Evolutionary conservation across 768 basidiomycete genomes (phyloP).

Genomic region (Russula sp.): DNA sequence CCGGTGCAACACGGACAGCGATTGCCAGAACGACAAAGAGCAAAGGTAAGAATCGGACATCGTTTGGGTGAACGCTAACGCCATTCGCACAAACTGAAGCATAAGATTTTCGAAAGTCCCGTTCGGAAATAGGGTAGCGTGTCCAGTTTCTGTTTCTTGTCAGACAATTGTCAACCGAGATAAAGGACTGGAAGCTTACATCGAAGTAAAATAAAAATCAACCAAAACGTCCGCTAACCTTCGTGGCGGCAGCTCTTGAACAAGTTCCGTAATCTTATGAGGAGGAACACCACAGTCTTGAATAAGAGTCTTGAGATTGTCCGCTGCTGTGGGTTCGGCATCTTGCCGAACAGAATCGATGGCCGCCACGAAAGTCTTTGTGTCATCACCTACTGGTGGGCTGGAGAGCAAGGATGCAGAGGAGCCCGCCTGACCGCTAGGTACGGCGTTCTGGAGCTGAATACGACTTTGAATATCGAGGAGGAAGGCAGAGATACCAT

Average conservation of each 20-base stretch:
- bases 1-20: slow-evolving; percentile 78
- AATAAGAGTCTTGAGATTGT: slow-evolving; percentile 79
- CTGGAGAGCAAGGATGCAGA: slow-evolving; percentile 10
- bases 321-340: slow-evolving; percentile 52
- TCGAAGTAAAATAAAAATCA: slow-evolving; percentile 71
- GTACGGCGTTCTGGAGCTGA: slow-evolving; percentile 51
- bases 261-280: slow-evolving; percentile 82
- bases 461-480: slow-evolving; percentile 1
- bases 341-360: slow-evolving; percentile 41
- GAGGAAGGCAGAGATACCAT: background rate
- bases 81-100: slow-evolving; percentile 57
- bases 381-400: slow-evolving; percentile 26
- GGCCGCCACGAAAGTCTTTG: slow-evolving; percentile 28
- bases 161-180: slow-evolving; percentile 14
- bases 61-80: slow-evolving; percentile 61
- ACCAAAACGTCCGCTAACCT: slow-evolving; percentile 70
- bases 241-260: slow-evolving; percentile 81
- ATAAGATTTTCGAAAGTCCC: slow-evolving; percentile 71
- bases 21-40: slow-evolving; percentile 91
- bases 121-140: slow-evolving; percentile 84
- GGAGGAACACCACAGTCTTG: slow-evolving; percentile 91
- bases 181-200: slow-evolving; percentile 41
- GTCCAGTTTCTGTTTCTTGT: slow-evolving; percentile 71
- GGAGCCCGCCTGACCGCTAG: slow-evolving; percentile 30
- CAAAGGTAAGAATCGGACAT: slow-evolving; percentile 83